Conservation (phyloP, 306 rosid species). For the Sindora glabra region DNA sequence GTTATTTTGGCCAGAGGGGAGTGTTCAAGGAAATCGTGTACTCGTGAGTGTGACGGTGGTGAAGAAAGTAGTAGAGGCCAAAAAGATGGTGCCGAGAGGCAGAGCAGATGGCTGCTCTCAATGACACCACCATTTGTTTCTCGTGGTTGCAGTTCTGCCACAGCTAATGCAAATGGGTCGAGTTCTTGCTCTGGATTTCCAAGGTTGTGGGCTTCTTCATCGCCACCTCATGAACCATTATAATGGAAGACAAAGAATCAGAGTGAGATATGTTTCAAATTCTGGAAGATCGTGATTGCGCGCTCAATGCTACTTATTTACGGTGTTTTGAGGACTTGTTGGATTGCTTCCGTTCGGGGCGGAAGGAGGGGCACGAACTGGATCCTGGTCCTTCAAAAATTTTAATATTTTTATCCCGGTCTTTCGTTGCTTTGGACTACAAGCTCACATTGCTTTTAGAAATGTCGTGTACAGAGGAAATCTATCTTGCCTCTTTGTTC, state of each 20-base stretch:
- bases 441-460: too few species aligned
- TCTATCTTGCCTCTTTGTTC: too few species aligned
- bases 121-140: neutral
- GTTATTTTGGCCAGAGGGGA: slow-evolving; percentile 7
- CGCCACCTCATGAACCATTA: neutral
- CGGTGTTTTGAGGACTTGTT: too few species aligned
- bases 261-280: neutral
- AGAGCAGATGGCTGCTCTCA: neutral
- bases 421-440: too few species aligned
- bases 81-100: neutral
- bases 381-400: too few species aligned
- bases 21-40: neutral
- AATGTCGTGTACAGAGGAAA: too few species aligned
- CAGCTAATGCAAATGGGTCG: neutral
- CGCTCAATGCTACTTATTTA: too few species aligned
- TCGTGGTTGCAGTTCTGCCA: neutral
- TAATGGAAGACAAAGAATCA: neutral
- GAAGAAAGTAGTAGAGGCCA: neutral
- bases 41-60: neutral
- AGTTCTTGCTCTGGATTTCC: neutral
- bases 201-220: slow-evolving; percentile 2
- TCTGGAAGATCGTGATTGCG: too few species aligned
- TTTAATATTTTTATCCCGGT: too few species aligned
- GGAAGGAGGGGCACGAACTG: too few species aligned
- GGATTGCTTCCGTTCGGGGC: too few species aligned